These are phyloP conservation scores for Talaromyces adpressus DNA, from an alignment of 495 filamentous ascomycete species.

Conservation along the genomic window DNA sequence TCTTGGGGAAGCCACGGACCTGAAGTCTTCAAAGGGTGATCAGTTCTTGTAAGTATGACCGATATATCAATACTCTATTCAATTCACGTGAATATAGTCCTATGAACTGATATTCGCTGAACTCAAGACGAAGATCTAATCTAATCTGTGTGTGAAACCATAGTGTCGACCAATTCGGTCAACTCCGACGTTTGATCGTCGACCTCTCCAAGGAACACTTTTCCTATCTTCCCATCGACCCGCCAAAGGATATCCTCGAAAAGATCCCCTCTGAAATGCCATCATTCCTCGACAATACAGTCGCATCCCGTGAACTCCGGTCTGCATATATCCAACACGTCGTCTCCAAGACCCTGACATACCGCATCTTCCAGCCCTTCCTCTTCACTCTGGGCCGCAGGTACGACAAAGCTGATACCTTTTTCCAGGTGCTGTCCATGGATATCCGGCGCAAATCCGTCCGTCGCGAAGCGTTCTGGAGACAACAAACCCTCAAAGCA, in stretches of 20 bases:
- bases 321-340: conserved; percentile 54
- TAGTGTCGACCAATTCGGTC: conserved; percentile 53
- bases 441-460: conserved; percentile 56
- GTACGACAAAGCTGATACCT: conserved; percentile 55
- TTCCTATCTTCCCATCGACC: conserved; percentile 48
- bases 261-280: conserved; percentile 50
- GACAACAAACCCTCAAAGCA: conserved; percentile 57
- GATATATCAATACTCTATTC: background rate
- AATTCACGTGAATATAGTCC: background rate
- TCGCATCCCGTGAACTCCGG: conserved; percentile 48
- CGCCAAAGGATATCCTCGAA: conserved; percentile 44
- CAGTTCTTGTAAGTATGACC: conserved; percentile 52
- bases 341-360: conserved; percentile 51
- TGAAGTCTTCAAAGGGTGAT: conserved; percentile 52
- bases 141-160: conserved; percentile 15
- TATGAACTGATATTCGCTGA: background rate
- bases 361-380: conserved; percentile 60
- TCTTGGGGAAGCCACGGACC: conserved; percentile 53
- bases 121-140: background rate
- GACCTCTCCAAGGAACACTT: conserved; percentile 53
- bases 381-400: conserved; percentile 54
- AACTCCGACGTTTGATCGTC: conserved; percentile 51
- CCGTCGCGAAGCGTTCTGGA: conserved; percentile 56
- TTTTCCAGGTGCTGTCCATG: conserved; percentile 55
- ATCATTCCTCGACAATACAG: conserved; percentile 33